A percentile compares a stretch with the other conserved stretches of the same genome.
Evolutionary conservation across 164 flowering plant species (phyloP).

Genomic region (Nelumbo lutea): DNA sequence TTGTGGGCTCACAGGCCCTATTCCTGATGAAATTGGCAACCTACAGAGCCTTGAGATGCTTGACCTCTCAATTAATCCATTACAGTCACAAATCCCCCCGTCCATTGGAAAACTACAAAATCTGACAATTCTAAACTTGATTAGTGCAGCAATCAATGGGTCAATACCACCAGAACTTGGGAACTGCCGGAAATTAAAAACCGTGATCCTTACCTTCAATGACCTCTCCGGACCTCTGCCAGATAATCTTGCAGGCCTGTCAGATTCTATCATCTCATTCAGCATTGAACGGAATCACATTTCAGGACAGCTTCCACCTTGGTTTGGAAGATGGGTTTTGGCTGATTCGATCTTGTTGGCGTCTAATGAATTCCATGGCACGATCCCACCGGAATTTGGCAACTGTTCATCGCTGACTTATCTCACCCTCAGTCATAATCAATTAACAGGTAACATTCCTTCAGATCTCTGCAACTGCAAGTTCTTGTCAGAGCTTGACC

Average conservation of each 20-base stretch:
- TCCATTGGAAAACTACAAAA: conserved; percentile 12
- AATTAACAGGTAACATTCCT: conserved; percentile 11
- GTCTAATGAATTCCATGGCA: conserved; percentile 12
- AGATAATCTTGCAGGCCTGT: conserved; percentile 3
- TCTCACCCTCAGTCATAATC: conserved; percentile 12
- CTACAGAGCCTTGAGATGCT: conserved; percentile 1
- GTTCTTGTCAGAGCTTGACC: conserved; percentile 11
- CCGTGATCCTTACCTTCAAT: conserved; percentile 6
- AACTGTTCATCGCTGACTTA: conserved; percentile 13
- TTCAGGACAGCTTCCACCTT: conserved; percentile 10
- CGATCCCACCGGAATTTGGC: conserved; percentile 6
- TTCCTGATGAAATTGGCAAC: conserved; percentile 11
- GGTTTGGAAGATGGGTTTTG: conserved; percentile 12
- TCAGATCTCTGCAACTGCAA: conserved; percentile 10
- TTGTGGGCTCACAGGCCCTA: conserved; percentile 7
- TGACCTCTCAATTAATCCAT: conserved; percentile 11
- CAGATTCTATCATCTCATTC: conserved; percentile 12
- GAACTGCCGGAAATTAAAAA: conserved; percentile 5
- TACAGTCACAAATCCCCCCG: conserved; percentile 9
- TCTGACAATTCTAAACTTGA: conserved; percentile 8
- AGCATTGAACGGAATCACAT: conserved; percentile 4
- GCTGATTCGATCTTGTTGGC: conserved; percentile 13
- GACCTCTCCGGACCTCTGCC: conserved; percentile 9
- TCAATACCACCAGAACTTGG: conserved; percentile 9
- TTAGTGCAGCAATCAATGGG: conserved; percentile 12